Conservation (phyloP, 2,329 filamentous ascomycete species). For the Aspergillus novoparasiticus region DNA sequence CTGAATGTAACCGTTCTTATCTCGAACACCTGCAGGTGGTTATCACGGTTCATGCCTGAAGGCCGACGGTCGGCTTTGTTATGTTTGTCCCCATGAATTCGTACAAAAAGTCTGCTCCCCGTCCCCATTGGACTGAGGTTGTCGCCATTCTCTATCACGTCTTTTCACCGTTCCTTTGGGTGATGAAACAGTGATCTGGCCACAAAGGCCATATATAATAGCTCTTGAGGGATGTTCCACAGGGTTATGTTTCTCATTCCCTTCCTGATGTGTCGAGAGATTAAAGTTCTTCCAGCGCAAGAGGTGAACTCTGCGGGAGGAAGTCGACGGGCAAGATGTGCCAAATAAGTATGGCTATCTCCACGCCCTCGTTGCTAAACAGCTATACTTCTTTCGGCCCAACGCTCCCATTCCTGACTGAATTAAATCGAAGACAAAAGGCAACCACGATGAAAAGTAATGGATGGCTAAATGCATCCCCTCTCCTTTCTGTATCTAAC, state of each 20-base stretch:
- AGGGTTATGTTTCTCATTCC: background rate
- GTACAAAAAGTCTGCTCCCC: slow-evolving; percentile 10
- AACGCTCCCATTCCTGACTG: background rate
- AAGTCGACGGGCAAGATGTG: background rate
- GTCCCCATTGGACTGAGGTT: slow-evolving; percentile 6
- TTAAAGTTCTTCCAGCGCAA: background rate
- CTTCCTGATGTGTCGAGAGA: background rate
- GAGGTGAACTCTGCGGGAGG: background rate
- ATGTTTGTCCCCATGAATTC: slow-evolving; percentile 1
- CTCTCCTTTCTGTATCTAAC: background rate
- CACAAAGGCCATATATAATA: background rate
- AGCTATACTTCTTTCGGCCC: background rate
- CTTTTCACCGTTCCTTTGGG: slow-evolving; percentile 29
- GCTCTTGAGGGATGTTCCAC: too few species aligned
- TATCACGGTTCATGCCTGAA: slow-evolving; percentile 7
- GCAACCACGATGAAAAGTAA: background rate
- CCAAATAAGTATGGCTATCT: background rate
- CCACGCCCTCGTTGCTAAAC: background rate
- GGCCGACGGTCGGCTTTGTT: slow-evolving; percentile 9
- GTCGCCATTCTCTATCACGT: slow-evolving; percentile 21
- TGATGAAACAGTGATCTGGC: slow-evolving; percentile 19
- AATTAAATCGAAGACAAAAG: background rate
- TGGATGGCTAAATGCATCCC: background rate
- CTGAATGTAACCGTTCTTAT: slow-evolving; percentile 5
- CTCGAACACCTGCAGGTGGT: background rate